phyloP scores from a whole-genome alignment of 1,284 basidiomycete species.

The Coniferiporia sulphurascens region DNA sequence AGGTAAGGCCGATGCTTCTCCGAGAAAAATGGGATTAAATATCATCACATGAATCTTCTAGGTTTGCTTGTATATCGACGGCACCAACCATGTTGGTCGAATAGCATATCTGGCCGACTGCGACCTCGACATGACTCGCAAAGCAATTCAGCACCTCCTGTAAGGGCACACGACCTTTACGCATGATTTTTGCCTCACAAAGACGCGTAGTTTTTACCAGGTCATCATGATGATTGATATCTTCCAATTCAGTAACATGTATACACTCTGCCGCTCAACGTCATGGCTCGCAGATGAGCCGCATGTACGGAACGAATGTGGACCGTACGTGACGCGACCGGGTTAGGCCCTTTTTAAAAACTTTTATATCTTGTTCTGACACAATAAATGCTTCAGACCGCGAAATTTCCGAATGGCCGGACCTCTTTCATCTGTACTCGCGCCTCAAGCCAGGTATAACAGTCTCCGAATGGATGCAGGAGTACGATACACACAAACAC shows the following conservation, averaged over 20 bases:
- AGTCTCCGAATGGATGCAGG: conserved; percentile 86
- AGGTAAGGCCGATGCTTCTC: conserved; percentile 39
- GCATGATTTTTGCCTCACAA: not conserved
- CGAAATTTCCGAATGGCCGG: conserved; percentile 72
- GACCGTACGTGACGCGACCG: conserved; percentile 79
- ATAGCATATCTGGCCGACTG: conserved; percentile 93
- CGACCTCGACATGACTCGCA: conserved; percentile 77
- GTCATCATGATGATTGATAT: conserved; percentile 95
- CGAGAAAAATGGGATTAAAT: conserved; percentile 9
- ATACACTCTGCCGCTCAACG: conserved; percentile 81
- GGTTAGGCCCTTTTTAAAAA: conserved; percentile 43
- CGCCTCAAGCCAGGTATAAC: conserved; percentile 82
- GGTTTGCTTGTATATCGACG: conserved; percentile 82
- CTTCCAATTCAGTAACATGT: conserved; percentile 98
- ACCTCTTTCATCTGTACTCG: conserved; percentile 81
- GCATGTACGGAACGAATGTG: conserved; percentile 85
- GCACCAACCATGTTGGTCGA: conserved; percentile 84
- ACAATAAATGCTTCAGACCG: conserved; percentile 35
- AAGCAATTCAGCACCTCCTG: conserved; percentile 91
- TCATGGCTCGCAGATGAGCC: conserved; percentile 81
- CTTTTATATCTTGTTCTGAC: not conserved
- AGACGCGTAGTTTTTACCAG: conserved; percentile 75
- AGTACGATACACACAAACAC: conserved; percentile 61
- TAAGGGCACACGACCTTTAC: conserved; percentile 35
- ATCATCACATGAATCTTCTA: conserved; percentile 27